A percentile compares a stretch with the other conserved stretches of the same genome.
phyloP scores from a whole-genome alignment of 2,329 filamentous ascomycete species.

The Neonectria magnoliae region DNA sequence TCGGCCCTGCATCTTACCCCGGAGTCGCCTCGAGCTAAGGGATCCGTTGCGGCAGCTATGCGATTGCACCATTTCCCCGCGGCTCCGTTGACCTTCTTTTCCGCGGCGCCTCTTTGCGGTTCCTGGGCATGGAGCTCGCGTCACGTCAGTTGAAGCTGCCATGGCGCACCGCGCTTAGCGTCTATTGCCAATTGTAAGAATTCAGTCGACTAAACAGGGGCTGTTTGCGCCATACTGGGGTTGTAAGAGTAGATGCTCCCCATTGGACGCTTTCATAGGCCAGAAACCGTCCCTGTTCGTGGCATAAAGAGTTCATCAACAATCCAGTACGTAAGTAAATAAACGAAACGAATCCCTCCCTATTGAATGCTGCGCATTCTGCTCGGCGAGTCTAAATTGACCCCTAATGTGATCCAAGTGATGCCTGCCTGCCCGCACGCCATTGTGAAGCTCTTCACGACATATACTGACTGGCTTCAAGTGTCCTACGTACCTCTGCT shows the following conservation, averaged over 20 bases:
- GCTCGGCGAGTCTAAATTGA: background rate
- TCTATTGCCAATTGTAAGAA: background rate
- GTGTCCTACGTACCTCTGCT: too few relatives aligned
- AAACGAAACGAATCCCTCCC: background rate
- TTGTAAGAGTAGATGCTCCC: slow-evolving; percentile 6
- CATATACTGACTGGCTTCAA: background rate
- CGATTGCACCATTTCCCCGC: slow-evolving; percentile 32
- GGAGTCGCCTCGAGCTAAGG: background rate
- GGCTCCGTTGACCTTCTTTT: slow-evolving; percentile 26
- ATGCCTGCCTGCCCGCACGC: background rate
- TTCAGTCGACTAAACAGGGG: background rate
- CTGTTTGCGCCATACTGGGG: background rate
- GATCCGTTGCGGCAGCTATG: background rate
- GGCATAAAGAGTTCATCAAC: background rate
- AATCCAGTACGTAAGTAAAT: too few relatives aligned
- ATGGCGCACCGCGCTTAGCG: slow-evolving; percentile 22
- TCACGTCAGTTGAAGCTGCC: slow-evolving; percentile 17
- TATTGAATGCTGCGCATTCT: background rate
- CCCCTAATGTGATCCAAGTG: background rate
- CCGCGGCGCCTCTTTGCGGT: background rate
- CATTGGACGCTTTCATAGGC: background rate
- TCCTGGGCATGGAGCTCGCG: slow-evolving; percentile 7
- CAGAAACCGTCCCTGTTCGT: background rate
- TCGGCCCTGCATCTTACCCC: slow-evolving; percentile 24
- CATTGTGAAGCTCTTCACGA: background rate